Base-by-base conservation (phyloP, 371 early-diverging fungal genomes). In the Syncephalastrum monosporum region DNA sequence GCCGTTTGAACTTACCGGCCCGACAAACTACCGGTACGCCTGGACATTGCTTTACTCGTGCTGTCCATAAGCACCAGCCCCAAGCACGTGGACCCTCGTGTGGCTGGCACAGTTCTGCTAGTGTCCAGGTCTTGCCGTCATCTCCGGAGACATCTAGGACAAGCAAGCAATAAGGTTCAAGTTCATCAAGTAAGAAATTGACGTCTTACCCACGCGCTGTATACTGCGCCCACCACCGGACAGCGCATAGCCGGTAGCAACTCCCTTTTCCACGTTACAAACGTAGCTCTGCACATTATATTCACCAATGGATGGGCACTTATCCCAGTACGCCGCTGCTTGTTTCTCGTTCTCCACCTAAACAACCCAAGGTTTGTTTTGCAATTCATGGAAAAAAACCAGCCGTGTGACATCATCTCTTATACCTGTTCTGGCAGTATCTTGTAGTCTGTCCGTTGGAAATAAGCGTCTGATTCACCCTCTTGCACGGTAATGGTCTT, bases 391-490 rank as follows among this genome's bases (percentile, higher is more conserved):
- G 38, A 33, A 33, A 33, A 33, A 33, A 33, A 33, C 1, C 8
- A 33, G 12, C 10, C 38, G 38, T 10, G 38, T 33, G 38, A 33
- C 38, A 33, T 33, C 38, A 33, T 33, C 10, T 8, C 13, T 42
- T 60, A 50, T 77, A 76, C 83, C 69, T 81, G 65, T 50, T 83
- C 79, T 5, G 93, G 93, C 16, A 95, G 72, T 15, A 91, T 91
- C 66, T 92, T 93, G 70, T 93, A 92, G 61, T 95, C 95, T 47
- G 71, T 79, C 56, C 79, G 79, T 68, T 95, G 94, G 72, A 85
- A 93, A 60, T 85, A 91, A 21, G 84, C 79, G n/a, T 43, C 57
- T 2, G 86, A 85, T 62, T 93, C 95, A 19, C 83, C 66, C 49
- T 83, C 83, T 53, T 81, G 76, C 25, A 84, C 74, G 13, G 74